Evolutionary conservation across 2,329 filamentous ascomycete species (phyloP).

Genomic region (Penicillium rolfsii): DNA sequence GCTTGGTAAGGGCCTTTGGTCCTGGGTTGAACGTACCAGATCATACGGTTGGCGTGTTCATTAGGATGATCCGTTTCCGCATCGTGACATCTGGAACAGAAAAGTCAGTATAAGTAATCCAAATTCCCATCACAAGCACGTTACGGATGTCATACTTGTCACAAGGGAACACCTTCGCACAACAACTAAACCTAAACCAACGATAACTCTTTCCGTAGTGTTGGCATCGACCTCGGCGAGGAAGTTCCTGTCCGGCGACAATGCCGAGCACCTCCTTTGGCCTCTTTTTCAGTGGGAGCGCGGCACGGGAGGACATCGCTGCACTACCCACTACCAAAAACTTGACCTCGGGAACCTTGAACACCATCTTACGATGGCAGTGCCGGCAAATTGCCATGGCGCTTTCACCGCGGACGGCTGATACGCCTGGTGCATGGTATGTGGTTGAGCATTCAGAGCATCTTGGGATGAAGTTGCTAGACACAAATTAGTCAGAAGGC

Average conservation of each 20-base stretch:
- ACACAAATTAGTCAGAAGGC: slow-evolving; percentile 8
- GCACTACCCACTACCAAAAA: slow-evolving; percentile 71
- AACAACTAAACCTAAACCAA: slow-evolving; percentile 63
- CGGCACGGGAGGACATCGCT: slow-evolving; percentile 41
- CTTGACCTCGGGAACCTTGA: slow-evolving; percentile 76
- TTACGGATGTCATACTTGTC: slow-evolving; percentile 51
- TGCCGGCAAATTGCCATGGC: slow-evolving; percentile 75
- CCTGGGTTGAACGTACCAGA: slow-evolving; percentile 57
- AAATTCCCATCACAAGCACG: neutral
- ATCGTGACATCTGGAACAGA: slow-evolving; percentile 69
- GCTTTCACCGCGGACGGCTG: slow-evolving; percentile 73
- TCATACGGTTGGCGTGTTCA: slow-evolving; percentile 83
- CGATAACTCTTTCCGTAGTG: slow-evolving; percentile 61
- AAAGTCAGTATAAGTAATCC: slow-evolving; percentile 7
- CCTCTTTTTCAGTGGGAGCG: slow-evolving; percentile 41
- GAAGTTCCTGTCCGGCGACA: slow-evolving; percentile 57
- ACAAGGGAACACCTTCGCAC: slow-evolving; percentile 60
- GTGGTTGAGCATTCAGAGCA: slow-evolving; percentile 75
- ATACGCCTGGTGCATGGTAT: slow-evolving; percentile 64
- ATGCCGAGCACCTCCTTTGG: slow-evolving; percentile 59
- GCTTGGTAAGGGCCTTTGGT: neutral
- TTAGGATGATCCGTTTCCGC: slow-evolving; percentile 69
- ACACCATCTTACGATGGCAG: slow-evolving; percentile 77
- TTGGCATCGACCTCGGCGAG: slow-evolving; percentile 55
- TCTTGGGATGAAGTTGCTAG: slow-evolving; percentile 75